A percentile compares a stretch with the other conserved stretches of the same genome.
phyloP scores from a whole-genome alignment of 1,139 yeast species.

The Pichia kudriavzevii region DNA sequence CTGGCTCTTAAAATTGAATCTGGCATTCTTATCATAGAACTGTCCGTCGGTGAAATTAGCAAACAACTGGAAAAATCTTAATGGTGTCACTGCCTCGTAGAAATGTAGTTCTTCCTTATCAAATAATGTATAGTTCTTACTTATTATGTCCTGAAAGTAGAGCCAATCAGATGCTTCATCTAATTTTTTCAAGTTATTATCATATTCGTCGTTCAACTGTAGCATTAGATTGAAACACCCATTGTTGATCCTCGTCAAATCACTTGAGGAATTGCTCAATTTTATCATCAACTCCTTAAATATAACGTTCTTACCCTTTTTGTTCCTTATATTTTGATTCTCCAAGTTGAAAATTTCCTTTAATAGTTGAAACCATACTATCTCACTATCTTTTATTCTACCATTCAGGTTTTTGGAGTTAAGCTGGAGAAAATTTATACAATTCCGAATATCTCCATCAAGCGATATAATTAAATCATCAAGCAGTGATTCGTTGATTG shows the following conservation, averaged over 20 bases:
- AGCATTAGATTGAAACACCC: slow-evolving; percentile 66
- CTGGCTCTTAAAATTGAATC: slow-evolving; percentile 8
- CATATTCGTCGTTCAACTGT: slow-evolving; percentile 37
- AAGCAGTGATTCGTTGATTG: slow-evolving; percentile 31
- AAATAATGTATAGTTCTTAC: slow-evolving; percentile 21
- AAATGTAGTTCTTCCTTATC: slow-evolving; percentile 44
- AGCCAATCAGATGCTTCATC: slow-evolving; percentile 70
- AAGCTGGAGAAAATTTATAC: slow-evolving; percentile 79
- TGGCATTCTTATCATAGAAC: slow-evolving; percentile 18
- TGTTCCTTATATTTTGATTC: slow-evolving; percentile 20
- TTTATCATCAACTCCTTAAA: slow-evolving; percentile 40
- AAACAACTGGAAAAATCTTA: slow-evolving; percentile 62
- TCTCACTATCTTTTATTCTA: slow-evolving; percentile 41
- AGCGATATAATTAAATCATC: slow-evolving; percentile 59
- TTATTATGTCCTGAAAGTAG: slow-evolving; percentile 52
- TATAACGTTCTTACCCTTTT: slow-evolving; percentile 39
- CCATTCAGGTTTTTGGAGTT: slow-evolving; percentile 24
- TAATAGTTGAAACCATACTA: slow-evolving; percentile 55
- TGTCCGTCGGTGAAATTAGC: slow-evolving; percentile 40
- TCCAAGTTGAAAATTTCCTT: slow-evolving; percentile 48
- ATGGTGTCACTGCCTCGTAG: slow-evolving; percentile 50
- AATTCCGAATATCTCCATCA: slow-evolving; percentile 81
- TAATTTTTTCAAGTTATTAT: slow-evolving; percentile 51
- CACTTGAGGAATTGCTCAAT: slow-evolving; percentile 38
- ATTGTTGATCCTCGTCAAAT: slow-evolving; percentile 53